Base-by-base conservation (phyloP, 345 rosid genomes). In the Moricandia moricandioides region DNA sequence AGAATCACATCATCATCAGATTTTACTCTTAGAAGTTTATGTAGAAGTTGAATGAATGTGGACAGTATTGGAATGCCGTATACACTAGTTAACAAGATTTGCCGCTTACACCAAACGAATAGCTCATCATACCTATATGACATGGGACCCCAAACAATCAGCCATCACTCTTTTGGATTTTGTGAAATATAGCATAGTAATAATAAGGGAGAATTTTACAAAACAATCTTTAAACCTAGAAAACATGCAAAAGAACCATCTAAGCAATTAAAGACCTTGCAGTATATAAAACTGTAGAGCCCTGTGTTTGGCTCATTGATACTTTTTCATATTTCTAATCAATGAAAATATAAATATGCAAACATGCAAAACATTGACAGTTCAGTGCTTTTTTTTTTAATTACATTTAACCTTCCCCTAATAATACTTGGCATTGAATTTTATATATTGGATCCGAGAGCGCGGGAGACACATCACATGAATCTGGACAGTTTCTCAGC, bases 81-180 rank as follows among this genome's bases (percentile, higher is more conserved):
- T 68, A 35, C 69, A 61, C 73, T 60, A 68, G 33, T 17, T 26
- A 11, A 51, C 63, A 68, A 75, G 69, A 29, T 16, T 51, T 75
- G 62, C 78, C 78, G 78, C 68, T 67, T 26, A 16, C 9, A 49
- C 24, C 21, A 3, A 31, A 60, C 13, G 24, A 30, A 30, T 14
- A 21, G 55, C 24, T 49, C 10, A 49, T 16, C 55, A 49, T 7
- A 49, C 21, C 16, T 18, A 49, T 49, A 49, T 49, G 55, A 49
- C 55, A 49, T 49, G 55, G 24, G 55, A 49, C 55, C 55, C 7
- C 55, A 16, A 49, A 49, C 24, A 49, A 4, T 7, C 55, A 49
- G 55, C 55, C 24, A 49, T 49, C 55, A 16, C 56, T 49, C 56
- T 16, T 49, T 49, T 49, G 56, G 56, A 16, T 49, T 16, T 49